These are phyloP conservation scores for Mycena albidolilacea DNA, from an alignment of 768 basidiomycete genomes.

Conservation along the genomic window DNA sequence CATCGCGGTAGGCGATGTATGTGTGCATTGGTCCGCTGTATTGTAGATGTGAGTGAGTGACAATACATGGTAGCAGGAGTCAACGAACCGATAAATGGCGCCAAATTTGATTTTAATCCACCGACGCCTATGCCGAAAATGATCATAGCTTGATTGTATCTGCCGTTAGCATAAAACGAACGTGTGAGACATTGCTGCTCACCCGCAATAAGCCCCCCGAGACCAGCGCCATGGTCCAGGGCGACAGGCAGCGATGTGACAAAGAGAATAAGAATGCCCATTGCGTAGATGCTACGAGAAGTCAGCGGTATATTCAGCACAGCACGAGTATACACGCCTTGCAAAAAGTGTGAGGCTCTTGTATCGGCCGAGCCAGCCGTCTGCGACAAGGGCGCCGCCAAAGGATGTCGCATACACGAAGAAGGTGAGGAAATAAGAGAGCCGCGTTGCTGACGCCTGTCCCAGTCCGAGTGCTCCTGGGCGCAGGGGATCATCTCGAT, in stretches of 20 bases:
- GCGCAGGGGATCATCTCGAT: slow-evolving; percentile 22
- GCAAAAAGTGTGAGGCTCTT: slow-evolving; percentile 29
- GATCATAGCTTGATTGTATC: not conserved
- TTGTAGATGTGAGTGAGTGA: not conserved
- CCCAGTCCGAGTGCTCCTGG: slow-evolving; percentile 33
- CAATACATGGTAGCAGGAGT: not conserved
- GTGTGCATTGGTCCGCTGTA: slow-evolving; percentile 26
- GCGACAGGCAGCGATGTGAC: slow-evolving; percentile 29
- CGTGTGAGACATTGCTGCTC: not conserved
- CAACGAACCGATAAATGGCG: slow-evolving; percentile 31
- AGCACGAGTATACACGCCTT: not conserved
- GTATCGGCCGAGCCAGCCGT: slow-evolving; percentile 35
- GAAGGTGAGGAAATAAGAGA: slow-evolving; percentile 32
- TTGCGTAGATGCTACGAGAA: slow-evolving; percentile 18
- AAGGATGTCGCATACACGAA: slow-evolving; percentile 30
- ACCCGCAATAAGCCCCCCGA: slow-evolving; percentile 28
- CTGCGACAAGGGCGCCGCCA: slow-evolving; percentile 29
- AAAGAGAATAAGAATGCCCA: slow-evolving; percentile 23
- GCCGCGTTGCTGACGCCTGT: slow-evolving; percentile 24
- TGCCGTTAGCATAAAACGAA: not conserved
- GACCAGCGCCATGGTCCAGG: slow-evolving; percentile 22
- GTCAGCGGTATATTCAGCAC: not conserved
- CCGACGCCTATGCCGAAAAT: slow-evolving; percentile 28
- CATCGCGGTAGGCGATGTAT: not conserved
- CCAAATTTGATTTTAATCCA: slow-evolving; percentile 31